These are phyloP conservation scores for Pseudogymnoascus sp. DNA, from an alignment of 2,329 filamentous ascomycete genomes.

Conservation along the genomic window DNA sequence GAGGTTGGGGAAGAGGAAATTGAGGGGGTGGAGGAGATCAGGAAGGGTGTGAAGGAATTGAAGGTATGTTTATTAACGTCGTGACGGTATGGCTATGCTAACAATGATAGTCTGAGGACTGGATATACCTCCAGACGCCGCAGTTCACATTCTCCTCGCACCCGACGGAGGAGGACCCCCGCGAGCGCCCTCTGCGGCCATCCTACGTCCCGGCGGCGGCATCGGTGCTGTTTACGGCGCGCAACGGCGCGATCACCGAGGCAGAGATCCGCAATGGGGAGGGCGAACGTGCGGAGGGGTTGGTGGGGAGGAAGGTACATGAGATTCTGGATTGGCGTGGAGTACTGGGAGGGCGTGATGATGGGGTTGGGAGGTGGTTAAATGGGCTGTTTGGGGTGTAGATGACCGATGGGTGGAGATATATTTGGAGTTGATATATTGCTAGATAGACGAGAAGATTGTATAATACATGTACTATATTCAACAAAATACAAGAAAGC, in stretches of 20 bases:
- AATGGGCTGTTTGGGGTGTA: constrained; percentile 5
- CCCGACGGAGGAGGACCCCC: constrained; percentile 43
- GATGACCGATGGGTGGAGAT: background rate
- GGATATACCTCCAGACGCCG: constrained; percentile 81
- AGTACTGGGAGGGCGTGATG: constrained; percentile 11
- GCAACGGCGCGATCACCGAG: constrained; percentile 19
- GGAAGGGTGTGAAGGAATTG: constrained; percentile 53
- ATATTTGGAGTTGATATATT: background rate
- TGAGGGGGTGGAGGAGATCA: constrained; percentile 43
- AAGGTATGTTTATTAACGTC: constrained; percentile 35
- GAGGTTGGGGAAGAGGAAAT: constrained; percentile 33
- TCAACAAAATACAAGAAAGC: background rate
- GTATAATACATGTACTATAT: background rate
- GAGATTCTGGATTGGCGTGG: constrained; percentile 36
- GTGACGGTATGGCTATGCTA: constrained; percentile 18
- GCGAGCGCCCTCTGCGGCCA: constrained; percentile 44
- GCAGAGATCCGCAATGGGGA: constrained; percentile 9
- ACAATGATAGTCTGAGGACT: constrained; percentile 47
- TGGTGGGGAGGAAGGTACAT: constrained; percentile 34
- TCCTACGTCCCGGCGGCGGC: constrained; percentile 38
- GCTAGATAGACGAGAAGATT: background rate
- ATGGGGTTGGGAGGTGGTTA: background rate
- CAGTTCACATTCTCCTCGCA: constrained; percentile 64
- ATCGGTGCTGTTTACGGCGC: constrained; percentile 16
- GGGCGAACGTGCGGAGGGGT: background rate